Percentiles rank a stretch among this genome's conserved stretches.
Evolutionary conservation across 73 alveolate species (phyloP).

Genomic region (Paraurostyla sp.): DNA sequence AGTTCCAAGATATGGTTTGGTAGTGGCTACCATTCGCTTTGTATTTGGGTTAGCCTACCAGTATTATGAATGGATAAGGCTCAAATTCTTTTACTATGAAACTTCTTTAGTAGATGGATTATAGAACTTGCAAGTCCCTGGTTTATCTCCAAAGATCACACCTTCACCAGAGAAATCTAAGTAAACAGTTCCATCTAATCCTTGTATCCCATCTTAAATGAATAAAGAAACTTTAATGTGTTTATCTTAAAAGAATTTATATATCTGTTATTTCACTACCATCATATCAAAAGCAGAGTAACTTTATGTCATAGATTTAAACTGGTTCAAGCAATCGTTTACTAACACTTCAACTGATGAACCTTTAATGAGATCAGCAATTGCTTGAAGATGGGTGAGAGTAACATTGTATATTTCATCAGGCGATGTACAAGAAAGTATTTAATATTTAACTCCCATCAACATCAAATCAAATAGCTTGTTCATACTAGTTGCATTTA

Average conservation of each 20-base stretch:
- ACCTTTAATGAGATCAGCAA: slow-evolving; percentile 77
- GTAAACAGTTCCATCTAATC: slow-evolving; percentile 77
- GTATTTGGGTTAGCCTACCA: slow-evolving; percentile 58
- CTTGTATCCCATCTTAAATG: slow-evolving; percentile 89
- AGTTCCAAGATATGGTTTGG: slow-evolving; percentile 67
- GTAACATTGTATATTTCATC: slow-evolving; percentile 95
- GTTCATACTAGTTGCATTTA: slow-evolving; percentile 94
- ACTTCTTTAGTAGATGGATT: slow-evolving; percentile 8
- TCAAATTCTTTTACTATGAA: neutral
- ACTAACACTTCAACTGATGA: slow-evolving; percentile 75
- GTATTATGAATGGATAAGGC: slow-evolving; percentile 29
- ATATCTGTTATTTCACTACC: slow-evolving; percentile 80
- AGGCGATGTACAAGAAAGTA: slow-evolving; percentile 83
- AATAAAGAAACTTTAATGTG: slow-evolving; percentile 94
- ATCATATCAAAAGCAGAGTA: slow-evolving; percentile 85
- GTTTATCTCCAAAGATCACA: slow-evolving; percentile 65
- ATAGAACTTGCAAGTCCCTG: slow-evolving; percentile 71
- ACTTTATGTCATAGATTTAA: slow-evolving; percentile 71
- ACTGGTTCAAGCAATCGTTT: slow-evolving; percentile 69
- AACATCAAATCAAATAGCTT: slow-evolving; percentile 97
- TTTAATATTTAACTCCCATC: slow-evolving; percentile 95
- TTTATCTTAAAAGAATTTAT: slow-evolving; percentile 93
- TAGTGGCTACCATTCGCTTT: slow-evolving; percentile 44
- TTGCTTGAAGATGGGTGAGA: slow-evolving; percentile 84
- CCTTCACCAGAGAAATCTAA: slow-evolving; percentile 73